A percentile compares a stretch with the other conserved stretches of the same genome.
phyloP scores from a whole-genome alignment of 2,329 filamentous ascomycete genomes.

The Stagonosporopsis chrysanthemi region DNA sequence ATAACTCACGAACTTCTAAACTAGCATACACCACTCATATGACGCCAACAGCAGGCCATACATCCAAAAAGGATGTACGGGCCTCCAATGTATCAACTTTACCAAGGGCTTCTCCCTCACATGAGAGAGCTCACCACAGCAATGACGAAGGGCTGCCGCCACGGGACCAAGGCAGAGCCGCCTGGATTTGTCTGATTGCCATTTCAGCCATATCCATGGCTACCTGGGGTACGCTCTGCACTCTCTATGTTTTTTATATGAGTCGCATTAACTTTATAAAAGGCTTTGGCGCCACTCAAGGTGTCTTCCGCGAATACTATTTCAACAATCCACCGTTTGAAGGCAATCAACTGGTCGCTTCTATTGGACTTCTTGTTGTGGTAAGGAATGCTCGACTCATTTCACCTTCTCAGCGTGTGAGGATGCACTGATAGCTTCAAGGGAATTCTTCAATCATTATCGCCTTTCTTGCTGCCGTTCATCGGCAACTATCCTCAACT shows the following conservation, averaged over 20 bases:
- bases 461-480: background rate
- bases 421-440: background rate
- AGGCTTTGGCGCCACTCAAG: slow-evolving; percentile 5
- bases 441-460: background rate
- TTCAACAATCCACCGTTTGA: background rate
- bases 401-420: background rate
- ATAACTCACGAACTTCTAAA: background rate
- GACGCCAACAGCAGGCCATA: background rate
- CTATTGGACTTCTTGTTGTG: slow-evolving; percentile 2
- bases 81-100: background rate
- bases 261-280: background rate
- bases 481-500: background rate
- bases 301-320: slow-evolving; percentile 9
- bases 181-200: slow-evolving; percentile 3
- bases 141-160: background rate
- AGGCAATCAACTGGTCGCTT: slow-evolving; percentile 7
- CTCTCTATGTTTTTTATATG: background rate
- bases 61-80: background rate
- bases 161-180: background rate
- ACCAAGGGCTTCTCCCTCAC: background rate
- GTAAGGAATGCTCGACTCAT: background rate
- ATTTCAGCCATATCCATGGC: slow-evolving; percentile 6
- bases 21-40: background rate
- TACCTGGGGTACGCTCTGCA: background rate
- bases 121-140: background rate